phyloP scores from a whole-genome alignment of 495 filamentous ascomycete genomes.

The Penicillium samsonianum region DNA sequence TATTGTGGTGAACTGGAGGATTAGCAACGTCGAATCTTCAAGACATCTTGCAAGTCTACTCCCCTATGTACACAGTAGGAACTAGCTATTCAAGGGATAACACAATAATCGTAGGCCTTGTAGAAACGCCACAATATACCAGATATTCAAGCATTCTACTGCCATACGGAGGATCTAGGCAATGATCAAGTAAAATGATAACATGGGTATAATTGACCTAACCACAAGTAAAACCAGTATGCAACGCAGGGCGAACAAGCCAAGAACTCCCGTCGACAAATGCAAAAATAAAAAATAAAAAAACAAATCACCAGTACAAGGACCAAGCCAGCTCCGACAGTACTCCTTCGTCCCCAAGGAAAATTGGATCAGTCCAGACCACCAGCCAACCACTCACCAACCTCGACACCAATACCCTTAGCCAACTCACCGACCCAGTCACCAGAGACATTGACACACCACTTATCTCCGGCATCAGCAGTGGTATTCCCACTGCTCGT shows the following conservation, averaged over 20 bases:
- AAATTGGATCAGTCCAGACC: slow-evolving; percentile 38
- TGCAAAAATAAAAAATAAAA: slow-evolving; percentile 5
- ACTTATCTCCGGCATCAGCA: slow-evolving; percentile 47
- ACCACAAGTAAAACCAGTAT: slow-evolving; percentile 5
- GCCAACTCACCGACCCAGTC: slow-evolving; percentile 52
- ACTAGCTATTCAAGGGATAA: not conserved
- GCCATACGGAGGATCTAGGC: not conserved
- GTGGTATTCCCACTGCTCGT: slow-evolving; percentile 42
- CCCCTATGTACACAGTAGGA: not conserved
- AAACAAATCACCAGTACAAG: not conserved
- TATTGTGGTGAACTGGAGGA: not conserved
- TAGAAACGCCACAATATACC: not conserved
- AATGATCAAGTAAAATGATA: slow-evolving; percentile 1
- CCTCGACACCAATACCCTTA: slow-evolving; percentile 50
- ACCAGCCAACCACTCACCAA: slow-evolving; percentile 51
- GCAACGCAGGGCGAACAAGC: slow-evolving; percentile 12
- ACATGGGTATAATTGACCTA: slow-evolving; percentile 25
- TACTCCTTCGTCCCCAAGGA: slow-evolving; percentile 1
- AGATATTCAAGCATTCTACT: not conserved
- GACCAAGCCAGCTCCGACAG: not conserved
- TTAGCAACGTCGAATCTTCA: not conserved
- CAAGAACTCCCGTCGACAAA: slow-evolving; percentile 7
- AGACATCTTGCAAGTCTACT: too few species aligned
- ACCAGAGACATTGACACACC: slow-evolving; percentile 50
- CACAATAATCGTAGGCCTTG: not conserved